Base-by-base conservation (phyloP, 805 yeast species). In the Wickerhamomyces pijperi region DNA sequence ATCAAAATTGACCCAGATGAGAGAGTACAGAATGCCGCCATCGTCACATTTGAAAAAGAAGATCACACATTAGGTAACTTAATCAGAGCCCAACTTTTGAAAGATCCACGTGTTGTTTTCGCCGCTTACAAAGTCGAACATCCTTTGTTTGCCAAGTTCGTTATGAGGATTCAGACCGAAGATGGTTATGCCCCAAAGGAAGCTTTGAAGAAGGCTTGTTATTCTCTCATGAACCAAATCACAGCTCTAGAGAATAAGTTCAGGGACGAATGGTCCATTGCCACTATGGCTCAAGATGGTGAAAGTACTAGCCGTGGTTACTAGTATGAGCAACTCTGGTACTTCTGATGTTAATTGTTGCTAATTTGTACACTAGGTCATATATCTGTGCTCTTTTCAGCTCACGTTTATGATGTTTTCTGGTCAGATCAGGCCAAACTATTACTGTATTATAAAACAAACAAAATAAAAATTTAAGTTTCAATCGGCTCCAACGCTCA, bases 111-210 rank as follows among this genome's bases (percentile, higher is more conserved):
- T 48, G 99, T 92, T n/a, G 58, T 92, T 28, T 92, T 88, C 59
- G 97, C 95, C 34, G 98, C 97, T 28, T 92, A 92, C 69, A 92
- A 92, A 60, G 87, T 92, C 34, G 97, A 92, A 63, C 99, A 92
- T 64, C 99, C 99, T 8, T 68, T 92, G 47, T 92, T 92, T 62
- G 97, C 98, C 32, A 85, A 84, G 59, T 92, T 92, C 53, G 78
- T 90, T 35, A 76, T 92, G 77, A 77, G 98, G 63, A 74, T 92
- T 29, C 99, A 92, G 61, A 90, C 97, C 0, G 95, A 85, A 51
- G 97, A 92, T 49, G 95, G 92, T 38, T 87, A 87, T 58, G 72
- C 86, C 32, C 98, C 98, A 23, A 76, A 79, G 54, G 86, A 81
- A 42, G 97, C 97, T 1, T 69, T 92, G 54, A 82, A 75, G 54